phyloP scores from a whole-genome alignment of 345 rosid species.

The Cardamine resedifolia region DNA sequence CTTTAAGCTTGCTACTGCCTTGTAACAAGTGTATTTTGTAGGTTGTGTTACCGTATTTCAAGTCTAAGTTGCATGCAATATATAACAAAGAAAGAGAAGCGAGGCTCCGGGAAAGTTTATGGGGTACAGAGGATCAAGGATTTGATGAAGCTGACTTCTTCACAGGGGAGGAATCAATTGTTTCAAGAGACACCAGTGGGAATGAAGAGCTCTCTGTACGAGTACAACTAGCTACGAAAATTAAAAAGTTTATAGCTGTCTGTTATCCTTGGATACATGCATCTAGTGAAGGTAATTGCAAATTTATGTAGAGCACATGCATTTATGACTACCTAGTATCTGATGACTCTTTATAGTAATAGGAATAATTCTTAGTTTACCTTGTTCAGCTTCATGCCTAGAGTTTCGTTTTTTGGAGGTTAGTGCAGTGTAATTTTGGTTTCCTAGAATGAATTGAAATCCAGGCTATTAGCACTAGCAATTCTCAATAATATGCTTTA shows the following conservation, averaged over 20 bases:
- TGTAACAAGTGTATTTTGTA: slow-evolving; percentile 33
- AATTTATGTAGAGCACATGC: not conserved
- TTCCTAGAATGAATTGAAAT: not conserved
- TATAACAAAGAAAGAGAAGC: slow-evolving; percentile 98
- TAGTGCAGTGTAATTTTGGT: not conserved
- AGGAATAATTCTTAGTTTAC: slow-evolving; percentile 13
- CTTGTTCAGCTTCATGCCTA: slow-evolving; percentile 11
- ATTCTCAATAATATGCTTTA: not conserved
- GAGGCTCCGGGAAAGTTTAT: slow-evolving; percentile 86
- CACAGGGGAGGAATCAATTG: slow-evolving; percentile 49
- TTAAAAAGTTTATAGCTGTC: slow-evolving; percentile 69
- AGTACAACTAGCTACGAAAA: slow-evolving; percentile 53
- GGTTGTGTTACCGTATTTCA: slow-evolving; percentile 95
- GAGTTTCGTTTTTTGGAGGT: not conserved
- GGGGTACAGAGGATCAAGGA: slow-evolving; percentile 81
- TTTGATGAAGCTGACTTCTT: slow-evolving; percentile 54
- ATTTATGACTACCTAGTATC: slow-evolving; percentile 20
- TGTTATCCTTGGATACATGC: slow-evolving; percentile 98
- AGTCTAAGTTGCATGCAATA: slow-evolving; percentile 78
- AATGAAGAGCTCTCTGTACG: slow-evolving; percentile 57
- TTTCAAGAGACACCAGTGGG: slow-evolving; percentile 42
- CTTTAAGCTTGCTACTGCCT: slow-evolving; percentile 4
- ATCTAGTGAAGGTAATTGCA: slow-evolving; percentile 71
- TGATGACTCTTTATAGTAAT: not conserved
- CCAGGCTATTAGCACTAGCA: not conserved